phyloP scores from a whole-genome alignment of 768 basidiomycete species.

The Brasilioporus rufonigricans region DNA sequence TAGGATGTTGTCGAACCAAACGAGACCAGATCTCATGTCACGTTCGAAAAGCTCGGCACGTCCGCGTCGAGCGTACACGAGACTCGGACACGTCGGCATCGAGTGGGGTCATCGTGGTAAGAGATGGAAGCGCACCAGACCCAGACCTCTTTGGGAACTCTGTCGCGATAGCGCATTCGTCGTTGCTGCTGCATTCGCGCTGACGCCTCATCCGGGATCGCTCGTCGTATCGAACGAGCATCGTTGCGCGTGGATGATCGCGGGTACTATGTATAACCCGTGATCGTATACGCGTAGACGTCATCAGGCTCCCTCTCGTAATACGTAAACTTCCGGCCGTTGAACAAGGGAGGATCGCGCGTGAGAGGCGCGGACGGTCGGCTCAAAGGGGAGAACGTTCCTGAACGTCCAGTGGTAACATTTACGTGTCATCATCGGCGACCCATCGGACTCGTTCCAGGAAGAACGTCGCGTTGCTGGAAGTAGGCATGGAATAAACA shows the following conservation, averaged over 20 bases:
- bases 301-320: neutral
- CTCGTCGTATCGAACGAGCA: neutral
- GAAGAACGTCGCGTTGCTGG: conserved; percentile 16
- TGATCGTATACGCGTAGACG: neutral
- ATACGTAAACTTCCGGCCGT: neutral
- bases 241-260: too few relatives aligned
- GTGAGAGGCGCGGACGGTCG: neutral
- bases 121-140: too few relatives aligned
- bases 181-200: too few relatives aligned
- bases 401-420: neutral
- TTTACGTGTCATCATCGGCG: conserved; percentile 23
- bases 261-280: neutral
- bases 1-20: too few relatives aligned
- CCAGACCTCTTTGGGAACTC: too few relatives aligned
- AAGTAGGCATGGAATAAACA: conserved; percentile 1
- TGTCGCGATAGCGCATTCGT: too few relatives aligned
- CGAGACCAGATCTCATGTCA: too few relatives aligned
- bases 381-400: neutral
- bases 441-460: conserved; percentile 26
- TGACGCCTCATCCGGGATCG: too few relatives aligned
- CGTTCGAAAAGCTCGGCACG: too few relatives aligned
- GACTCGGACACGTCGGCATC: too few relatives aligned
- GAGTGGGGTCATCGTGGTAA: too few relatives aligned
- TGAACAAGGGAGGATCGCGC: neutral
- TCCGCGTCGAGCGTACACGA: too few relatives aligned